Base-by-base conservation (phyloP, 768 basidiomycete species). In the Lactifluus pinguis region DNA sequence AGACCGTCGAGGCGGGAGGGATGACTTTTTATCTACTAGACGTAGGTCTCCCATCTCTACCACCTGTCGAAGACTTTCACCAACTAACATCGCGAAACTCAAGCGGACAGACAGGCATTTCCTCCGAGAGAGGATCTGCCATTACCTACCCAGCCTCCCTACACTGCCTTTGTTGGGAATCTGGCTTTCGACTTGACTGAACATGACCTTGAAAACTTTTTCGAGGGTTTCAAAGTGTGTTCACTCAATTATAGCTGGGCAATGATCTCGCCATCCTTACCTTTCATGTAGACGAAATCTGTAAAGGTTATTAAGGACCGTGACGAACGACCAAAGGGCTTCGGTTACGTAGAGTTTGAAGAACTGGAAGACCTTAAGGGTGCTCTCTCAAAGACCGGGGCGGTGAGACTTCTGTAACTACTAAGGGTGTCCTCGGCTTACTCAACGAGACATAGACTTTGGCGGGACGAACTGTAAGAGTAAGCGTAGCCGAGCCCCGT, bases 401-500 rank as follows among this genome's bases (percentile, higher is more conserved):
- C 80, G 34, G 91, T 92, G 62, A 70, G 89, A 73, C 34, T 17
- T 25, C 13, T 8, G 42, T 30, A 49, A 42, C 38, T 52, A 15
- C 25, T 30, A 34, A 4, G 32, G 19, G 19, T 49, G 21, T 50
- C 34, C 54, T 45, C 32, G 11, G 39, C n/a, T 25, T 53, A 30
- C 38, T 61, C 17, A 59, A 45, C 25, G 19, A 41, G 36, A 41
- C 17, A 10, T 19, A 93, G 85, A 77, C 71, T 65, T 78, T 98
- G 50, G 83, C 85, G 21, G 90, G 92, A 25, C 81, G 97, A 60
- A 83, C 79, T 19, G 77, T 99, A 63, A 83, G 97, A 60, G 86
- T 98, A 61, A 93, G 87, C 72, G 97, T 99, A 50, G 97, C 97
- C 9, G 97, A 98, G 71, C 87, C 95, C 67, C 92, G 93, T 95